A percentile compares a stretch with the other conserved stretches of the same genome.
Evolutionary conservation across 2,329 filamentous ascomycete genomes (phyloP).

Genomic region (Paecilomyces dactylethromorphus): DNA sequence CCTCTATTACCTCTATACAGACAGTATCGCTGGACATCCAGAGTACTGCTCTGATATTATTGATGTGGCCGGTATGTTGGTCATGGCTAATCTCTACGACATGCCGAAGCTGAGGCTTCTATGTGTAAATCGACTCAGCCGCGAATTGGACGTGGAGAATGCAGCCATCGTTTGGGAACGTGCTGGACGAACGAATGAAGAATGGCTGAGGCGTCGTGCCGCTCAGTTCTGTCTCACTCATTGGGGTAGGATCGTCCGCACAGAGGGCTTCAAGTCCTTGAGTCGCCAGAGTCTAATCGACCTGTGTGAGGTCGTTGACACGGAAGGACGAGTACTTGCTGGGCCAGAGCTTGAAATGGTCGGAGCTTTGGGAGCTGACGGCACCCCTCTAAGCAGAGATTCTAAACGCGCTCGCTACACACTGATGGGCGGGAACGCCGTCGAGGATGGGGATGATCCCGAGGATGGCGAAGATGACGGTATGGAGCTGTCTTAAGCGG

Average conservation of each 20-base stretch:
- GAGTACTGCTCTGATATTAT: constrained; percentile 59
- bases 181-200: constrained; percentile 80
- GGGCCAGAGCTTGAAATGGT: constrained; percentile 72
- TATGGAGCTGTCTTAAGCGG: constrained; percentile 36
- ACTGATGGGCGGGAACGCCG: constrained; percentile 15
- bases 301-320: constrained; percentile 86
- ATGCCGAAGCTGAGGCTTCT: constrained; percentile 87
- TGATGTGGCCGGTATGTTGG: constrained; percentile 87
- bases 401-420: constrained; percentile 22
- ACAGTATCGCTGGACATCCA: constrained; percentile 65
- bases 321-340: constrained; percentile 82
- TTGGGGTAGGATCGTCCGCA: constrained; percentile 91
- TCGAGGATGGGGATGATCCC: constrained; percentile 33
- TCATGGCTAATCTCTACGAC: constrained; percentile 98
- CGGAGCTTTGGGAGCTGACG: constrained; percentile 46
- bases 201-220: constrained; percentile 85
- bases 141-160: constrained; percentile 89
- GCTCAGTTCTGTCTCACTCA: constrained; percentile 85
- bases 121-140: constrained; percentile 81
- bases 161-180: constrained; percentile 96
- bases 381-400: constrained; percentile 29
- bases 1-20: constrained; percentile 92
- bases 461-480: constrained; percentile 43
- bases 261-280: constrained; percentile 74
- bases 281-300: constrained; percentile 77